These are phyloP conservation scores for Theobroma grandiflorum DNA, from an alignment of 441 rosid species.

Conservation along the genomic window DNA sequence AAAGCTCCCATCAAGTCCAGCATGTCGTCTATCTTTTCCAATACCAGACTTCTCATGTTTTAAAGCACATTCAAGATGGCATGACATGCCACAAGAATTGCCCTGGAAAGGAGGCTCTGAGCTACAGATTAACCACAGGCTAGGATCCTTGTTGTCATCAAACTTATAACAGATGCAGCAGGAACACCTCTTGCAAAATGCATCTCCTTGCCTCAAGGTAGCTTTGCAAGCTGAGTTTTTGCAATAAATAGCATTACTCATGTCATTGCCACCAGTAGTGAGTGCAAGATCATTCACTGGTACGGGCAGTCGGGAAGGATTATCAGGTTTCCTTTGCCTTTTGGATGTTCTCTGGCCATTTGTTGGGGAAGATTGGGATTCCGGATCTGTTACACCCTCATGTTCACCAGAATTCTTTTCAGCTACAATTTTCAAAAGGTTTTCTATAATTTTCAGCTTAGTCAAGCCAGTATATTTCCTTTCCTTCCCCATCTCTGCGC, in stretches of 20 bases:
- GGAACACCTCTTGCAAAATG: constrained; percentile 91
- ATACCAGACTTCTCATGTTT: constrained; percentile 74
- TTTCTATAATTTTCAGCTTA: constrained; percentile 90
- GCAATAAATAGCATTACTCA: constrained; percentile 55
- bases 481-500: constrained; percentile 98
- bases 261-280: constrained; percentile 39
- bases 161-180: constrained; percentile 85
- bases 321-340: constrained; percentile 84
- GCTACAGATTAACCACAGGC: constrained; percentile 89
- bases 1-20: constrained; percentile 76
- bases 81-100: constrained; percentile 85
- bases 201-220: constrained; percentile 60
- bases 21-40: constrained; percentile 54
- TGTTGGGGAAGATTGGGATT: constrained; percentile 46
- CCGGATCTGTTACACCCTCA: constrained; percentile 51
- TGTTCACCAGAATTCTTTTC: constrained; percentile 70
- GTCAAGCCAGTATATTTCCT: constrained; percentile 97
- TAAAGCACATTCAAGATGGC: constrained; percentile 91
- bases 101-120: constrained; percentile 71
- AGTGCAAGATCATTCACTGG: constrained; percentile 46
- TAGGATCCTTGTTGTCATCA: constrained; percentile 97
- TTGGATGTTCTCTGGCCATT: constrained; percentile 54
- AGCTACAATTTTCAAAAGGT: constrained; percentile 79
- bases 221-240: constrained; percentile 94
- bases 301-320: constrained; percentile 70